Base-by-base conservation (phyloP, 2,329 filamentous ascomycete species). In the Botrytis porri region DNA sequence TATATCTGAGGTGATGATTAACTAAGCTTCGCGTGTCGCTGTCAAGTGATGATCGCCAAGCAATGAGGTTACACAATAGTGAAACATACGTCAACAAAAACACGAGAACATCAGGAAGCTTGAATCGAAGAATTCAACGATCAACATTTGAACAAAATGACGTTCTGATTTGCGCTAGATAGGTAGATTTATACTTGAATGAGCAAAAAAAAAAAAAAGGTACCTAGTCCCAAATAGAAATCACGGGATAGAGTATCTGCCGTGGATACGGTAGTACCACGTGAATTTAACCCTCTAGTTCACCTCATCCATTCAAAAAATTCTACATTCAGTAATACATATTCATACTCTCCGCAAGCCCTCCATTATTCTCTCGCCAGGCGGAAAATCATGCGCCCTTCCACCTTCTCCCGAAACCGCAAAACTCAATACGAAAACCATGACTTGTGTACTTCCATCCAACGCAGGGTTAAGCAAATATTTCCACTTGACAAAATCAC, bases 401-500 rank as follows among this genome's bases (percentile, higher is more conserved):
- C 81, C 73, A 73, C 80, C 77, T 45, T 80, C 75, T 4, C 74
- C 86, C 77, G 93, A 88, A 83, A 93, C 92, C 22, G 43, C 22
- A 54, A 62, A 63, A 25, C 29, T 72, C 73, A 93, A 89, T 73
- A 93, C 81, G 48, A 54, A 93, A 0, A 90, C 92, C 48, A 86
- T 86, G 25, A 93, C 80, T 25, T 90, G 88, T 14, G 93, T 85
- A 20, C 91, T 92, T 69, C 88, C 88, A 81, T 93, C 92, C 48
- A 94, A 83, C 0, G 89, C 91, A 0, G 91, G 91, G n/a, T 90
- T 92, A 0, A 90, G 88, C 78, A 93, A 86, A 80, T 93, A 93
- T 83, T 93, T 93, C 83, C 92, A 93, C 81, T 91, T 89, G 82
- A 92, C 83, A 90, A 92, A 93, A 90, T 91, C 93, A 48, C 88